Base-by-base conservation (phyloP, 441 rosid genomes). In the Bruguiera hainesii region DNA sequence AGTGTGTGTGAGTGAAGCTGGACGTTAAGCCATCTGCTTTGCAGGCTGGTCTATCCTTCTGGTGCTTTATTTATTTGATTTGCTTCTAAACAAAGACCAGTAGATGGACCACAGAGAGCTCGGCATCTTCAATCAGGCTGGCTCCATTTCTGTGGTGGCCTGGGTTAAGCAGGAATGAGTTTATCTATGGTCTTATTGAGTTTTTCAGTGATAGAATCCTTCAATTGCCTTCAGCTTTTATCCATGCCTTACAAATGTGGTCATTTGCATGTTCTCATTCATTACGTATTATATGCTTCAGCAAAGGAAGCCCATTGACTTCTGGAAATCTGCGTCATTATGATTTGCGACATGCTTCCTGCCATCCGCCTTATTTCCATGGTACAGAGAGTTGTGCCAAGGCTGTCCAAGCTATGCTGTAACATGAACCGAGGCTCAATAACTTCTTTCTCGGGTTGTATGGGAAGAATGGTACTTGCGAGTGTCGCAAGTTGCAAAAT, bases 271-370 rank as follows among this genome's bases (percentile, higher is more conserved):
- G 55, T 53, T 30, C 39, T 49, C 58, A 23, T 66, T 72, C 64
- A 58, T 59, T 53, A 20, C 20, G 48, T 35, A 31, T 66, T 69
- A 56, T 50, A 42, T 52, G 6, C 23, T 49, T 58, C 84, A 85
- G 91, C 95, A 89, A 68, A 76, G 85, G 67, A 87, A 81, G 76
- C 86, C 84, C 21, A 29, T 76, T 2, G 82, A 89, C 64, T 85
- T 86, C 77, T 86, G 91, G 95, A 82, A 61, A 65, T 77, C 90
- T 33, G 62, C 84, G 20, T 63, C 78, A 52, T 55, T 49, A 1
- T 84, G 76, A 82, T 64, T 26, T 7, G 5, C 29, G 2, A 26
- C 6, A 1, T 23, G 58, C 58, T 23, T 5, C 58, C 11, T 4
- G 58, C 25, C 21, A 23, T 55, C 11, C 9, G 28, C 25, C 58